Percentiles rank a stretch among this genome's conserved stretches.
Evolutionary conservation across 139 green algal genomes (phyloP).

Genomic region (Desmodesmus armatus): DNA sequence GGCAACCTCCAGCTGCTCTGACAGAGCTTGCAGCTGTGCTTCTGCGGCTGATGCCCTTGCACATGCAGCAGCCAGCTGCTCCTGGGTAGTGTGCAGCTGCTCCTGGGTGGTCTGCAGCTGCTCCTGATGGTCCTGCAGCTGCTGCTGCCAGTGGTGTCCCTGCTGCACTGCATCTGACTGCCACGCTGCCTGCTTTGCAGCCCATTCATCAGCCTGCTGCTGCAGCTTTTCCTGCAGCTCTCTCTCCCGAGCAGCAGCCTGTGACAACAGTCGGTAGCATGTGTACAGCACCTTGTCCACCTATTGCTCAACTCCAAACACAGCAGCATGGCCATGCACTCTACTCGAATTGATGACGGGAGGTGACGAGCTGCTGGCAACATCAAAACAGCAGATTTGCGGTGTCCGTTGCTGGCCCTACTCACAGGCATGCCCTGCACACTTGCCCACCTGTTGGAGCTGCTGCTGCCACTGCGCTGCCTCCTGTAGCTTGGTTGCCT

Average conservation of each 20-base stretch:
- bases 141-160: conserved; percentile 5
- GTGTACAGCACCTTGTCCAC: neutral
- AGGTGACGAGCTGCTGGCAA: too few species aligned
- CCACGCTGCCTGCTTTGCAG: conserved; percentile 6
- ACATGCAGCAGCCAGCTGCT: conserved; percentile 49
- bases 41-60: conserved; percentile 27
- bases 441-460: conserved; percentile 16
- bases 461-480: conserved; percentile 6
- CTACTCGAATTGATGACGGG: too few species aligned
- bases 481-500: conserved; percentile 12
- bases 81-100: conserved; percentile 34
- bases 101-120: neutral
- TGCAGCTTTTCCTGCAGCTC: conserved; percentile 42
- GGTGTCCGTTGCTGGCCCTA: too few species aligned
- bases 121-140: too few species aligned
- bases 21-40: too few species aligned
- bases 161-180: too few species aligned
- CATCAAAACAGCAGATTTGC: too few species aligned
- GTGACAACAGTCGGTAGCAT: neutral
- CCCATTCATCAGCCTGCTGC: neutral
- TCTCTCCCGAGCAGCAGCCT: neutral
- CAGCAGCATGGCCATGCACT: neutral
- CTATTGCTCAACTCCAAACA: neutral
- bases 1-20: too few species aligned
- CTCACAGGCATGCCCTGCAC: conserved; percentile 3